Evolutionary conservation across 768 basidiomycete genomes (phyloP), one percentile per base, ranked within the genome.

Genomic region (Boletus speciosus): DNA sequence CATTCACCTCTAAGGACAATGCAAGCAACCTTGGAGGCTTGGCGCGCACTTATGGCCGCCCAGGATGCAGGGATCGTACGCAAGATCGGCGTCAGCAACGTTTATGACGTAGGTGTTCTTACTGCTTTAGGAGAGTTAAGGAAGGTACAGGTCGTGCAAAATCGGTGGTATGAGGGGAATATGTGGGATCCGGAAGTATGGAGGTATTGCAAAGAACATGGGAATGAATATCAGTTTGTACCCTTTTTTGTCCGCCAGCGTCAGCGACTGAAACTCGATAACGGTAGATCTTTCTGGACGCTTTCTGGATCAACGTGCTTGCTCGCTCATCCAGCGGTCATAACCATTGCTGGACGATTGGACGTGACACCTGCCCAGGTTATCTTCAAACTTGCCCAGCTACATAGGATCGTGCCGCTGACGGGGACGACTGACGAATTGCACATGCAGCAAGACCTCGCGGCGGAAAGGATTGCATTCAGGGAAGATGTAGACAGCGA

Each of bases 141-240:
- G 50, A 77, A 80, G 55, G 80, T 88, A 5, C 79, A 88, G 52
- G 81, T 91, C 31, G 88, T 93, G 15, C 91, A 92, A 67, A 90
- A 91, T 67, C 74, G 91, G 46, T 95, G 91, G 90, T 87, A 84
- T 61, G 84, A 90, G 66, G 84, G 82, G 6, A 93, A 92, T 55
- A 75, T 71, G 5, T 93, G 88, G 86, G 89, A 92, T 63, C 73
- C 71, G 49, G 76, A 76, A 1, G 84, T 91, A 5, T 76, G 83
- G 58, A 71, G 72, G 36, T 86, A 86, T 59, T 93, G 91, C 66
- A 77, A 71, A 59, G 70, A 77, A 50, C 73, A 85, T 47, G 80
- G 71, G 11, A 84, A 88, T 9, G 79, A 83, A 64, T 93, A 92
- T 61, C 89, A 93, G 87, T 91, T 59, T 36, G 69, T 61, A 1